These are phyloP conservation scores for Rhodotorula sp. DNA, from an alignment of 1,284 basidiomycete species.

Conservation along the genomic window DNA sequence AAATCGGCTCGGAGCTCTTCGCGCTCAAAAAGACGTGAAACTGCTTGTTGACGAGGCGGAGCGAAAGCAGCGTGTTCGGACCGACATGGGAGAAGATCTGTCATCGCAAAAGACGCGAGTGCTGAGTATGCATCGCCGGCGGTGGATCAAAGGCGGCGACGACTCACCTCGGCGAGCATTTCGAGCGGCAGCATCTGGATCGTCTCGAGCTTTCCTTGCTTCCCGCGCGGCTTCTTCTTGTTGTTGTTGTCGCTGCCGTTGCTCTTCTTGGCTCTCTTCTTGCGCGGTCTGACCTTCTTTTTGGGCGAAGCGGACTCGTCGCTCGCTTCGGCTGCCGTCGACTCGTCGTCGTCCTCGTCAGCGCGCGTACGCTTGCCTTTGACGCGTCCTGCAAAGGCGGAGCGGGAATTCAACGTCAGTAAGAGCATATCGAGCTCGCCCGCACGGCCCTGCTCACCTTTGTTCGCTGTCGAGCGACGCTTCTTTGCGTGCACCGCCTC, in stretches of 20 bases:
- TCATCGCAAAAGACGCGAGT: no score
- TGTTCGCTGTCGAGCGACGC: neutral
- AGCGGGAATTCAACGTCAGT: neutral
- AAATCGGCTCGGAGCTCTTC: neutral
- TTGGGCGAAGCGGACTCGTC: neutral
- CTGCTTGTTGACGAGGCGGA: constrained; percentile 8
- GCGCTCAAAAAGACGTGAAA: constrained; percentile 5
- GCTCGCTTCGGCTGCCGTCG: constrained; percentile 1
- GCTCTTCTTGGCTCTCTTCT: neutral
- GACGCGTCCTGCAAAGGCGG: neutral
- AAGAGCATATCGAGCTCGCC: neutral
- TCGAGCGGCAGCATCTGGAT: constrained; percentile 23
- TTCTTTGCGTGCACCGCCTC: neutral
- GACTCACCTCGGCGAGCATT: constrained; percentile 19
- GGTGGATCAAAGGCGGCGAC: no score
- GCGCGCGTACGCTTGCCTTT: neutral
- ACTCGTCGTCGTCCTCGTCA: neutral
- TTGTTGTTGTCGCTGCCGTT: no score
- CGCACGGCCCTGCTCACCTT: neutral
- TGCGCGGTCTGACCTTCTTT: neutral
- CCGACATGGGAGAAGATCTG: constrained; percentile 18
- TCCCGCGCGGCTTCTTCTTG: neutral
- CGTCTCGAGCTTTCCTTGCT: neutral
- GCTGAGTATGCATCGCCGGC: no score
- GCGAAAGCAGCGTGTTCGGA: constrained; percentile 8